Conservation (phyloP, 768 basidiomycete species). For the Macrolepiota dolichaula region DNA sequence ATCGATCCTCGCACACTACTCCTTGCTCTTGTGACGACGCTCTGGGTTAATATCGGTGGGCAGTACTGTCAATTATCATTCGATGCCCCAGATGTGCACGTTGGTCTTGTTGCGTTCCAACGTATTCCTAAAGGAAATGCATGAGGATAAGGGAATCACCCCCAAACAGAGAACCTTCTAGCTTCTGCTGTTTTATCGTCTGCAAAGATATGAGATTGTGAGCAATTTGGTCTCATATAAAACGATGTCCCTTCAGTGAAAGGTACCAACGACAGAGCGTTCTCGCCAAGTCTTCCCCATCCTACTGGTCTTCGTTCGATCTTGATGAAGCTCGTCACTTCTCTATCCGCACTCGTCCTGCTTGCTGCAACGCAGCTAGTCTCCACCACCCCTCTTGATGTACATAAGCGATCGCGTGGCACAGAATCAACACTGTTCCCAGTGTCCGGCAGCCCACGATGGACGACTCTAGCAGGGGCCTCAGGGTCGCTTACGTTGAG, state of each 20-base stretch:
- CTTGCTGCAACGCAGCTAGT: slow-evolving; percentile 3
- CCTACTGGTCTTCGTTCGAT: neutral
- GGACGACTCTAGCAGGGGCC: slow-evolving; percentile 15
- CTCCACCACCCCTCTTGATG: slow-evolving; percentile 5
- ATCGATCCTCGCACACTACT: neutral
- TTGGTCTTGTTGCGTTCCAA: neutral
- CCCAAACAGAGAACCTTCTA: neutral
- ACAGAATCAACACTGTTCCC: slow-evolving; percentile 13
- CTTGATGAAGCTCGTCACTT: neutral
- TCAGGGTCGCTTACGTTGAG: slow-evolving; percentile 9
- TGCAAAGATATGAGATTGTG: neutral
- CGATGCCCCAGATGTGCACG: neutral
- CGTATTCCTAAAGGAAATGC: neutral
- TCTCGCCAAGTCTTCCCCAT: neutral
- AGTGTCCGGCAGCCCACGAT: slow-evolving; percentile 9
- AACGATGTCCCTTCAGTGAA: neutral
- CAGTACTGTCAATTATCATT: no score
- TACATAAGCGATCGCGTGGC: slow-evolving; percentile 1
- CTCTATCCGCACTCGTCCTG: slow-evolving; percentile 3
- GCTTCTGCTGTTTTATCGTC: neutral
- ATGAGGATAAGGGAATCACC: neutral
- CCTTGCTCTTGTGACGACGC: neutral
- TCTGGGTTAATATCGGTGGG: neutral
- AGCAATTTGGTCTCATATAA: neutral
- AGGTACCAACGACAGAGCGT: neutral